Evolutionary conservation across 805 yeast genomes (phyloP).

Genomic region (Maudiozyma saulgeensis): DNA sequence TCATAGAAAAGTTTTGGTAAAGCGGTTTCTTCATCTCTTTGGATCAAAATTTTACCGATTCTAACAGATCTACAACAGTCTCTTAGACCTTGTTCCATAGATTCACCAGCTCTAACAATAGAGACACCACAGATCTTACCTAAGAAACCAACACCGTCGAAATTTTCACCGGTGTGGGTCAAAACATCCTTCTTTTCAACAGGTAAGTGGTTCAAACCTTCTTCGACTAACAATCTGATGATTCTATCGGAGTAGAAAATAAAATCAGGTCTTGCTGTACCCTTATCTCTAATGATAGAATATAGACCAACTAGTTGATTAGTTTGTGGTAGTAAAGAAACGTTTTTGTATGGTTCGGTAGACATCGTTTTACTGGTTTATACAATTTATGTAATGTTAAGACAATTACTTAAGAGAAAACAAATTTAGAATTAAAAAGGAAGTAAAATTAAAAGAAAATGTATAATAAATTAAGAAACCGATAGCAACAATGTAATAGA

Average conservation of each 20-base stretch:
- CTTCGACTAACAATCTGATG: constrained; percentile 87
- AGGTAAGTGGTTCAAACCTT: constrained; percentile 89
- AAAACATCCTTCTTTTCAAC: constrained; percentile 57
- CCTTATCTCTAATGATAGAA: constrained; percentile 78
- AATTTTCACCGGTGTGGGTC: constrained; percentile 68
- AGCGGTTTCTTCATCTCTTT: constrained; percentile 97
- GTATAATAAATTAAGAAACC: not conserved
- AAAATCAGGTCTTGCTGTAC: constrained; percentile 81
- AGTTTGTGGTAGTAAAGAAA: constrained; percentile 70
- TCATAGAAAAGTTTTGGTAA: constrained; percentile 85
- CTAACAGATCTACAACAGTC: constrained; percentile 95
- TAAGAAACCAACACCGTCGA: constrained; percentile 67
- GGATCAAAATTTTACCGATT: constrained; percentile 92
- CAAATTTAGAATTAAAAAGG: not conserved
- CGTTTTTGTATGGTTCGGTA: constrained; percentile 36
- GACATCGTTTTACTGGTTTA: constrained; percentile 14
- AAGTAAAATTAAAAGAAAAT: not conserved
- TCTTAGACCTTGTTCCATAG: constrained; percentile 97
- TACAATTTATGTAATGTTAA: not conserved
- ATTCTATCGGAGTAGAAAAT: constrained; percentile 93
- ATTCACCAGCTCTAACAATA: constrained; percentile 96
- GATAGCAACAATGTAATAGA: not conserved
- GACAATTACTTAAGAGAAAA: not conserved
- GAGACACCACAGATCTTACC: constrained; percentile 98
- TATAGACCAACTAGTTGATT: constrained; percentile 82